Evolutionary conservation across 768 basidiomycete genomes (phyloP), one percentile per base, ranked within the genome.

Genomic region (Royoungia palumana): DNA sequence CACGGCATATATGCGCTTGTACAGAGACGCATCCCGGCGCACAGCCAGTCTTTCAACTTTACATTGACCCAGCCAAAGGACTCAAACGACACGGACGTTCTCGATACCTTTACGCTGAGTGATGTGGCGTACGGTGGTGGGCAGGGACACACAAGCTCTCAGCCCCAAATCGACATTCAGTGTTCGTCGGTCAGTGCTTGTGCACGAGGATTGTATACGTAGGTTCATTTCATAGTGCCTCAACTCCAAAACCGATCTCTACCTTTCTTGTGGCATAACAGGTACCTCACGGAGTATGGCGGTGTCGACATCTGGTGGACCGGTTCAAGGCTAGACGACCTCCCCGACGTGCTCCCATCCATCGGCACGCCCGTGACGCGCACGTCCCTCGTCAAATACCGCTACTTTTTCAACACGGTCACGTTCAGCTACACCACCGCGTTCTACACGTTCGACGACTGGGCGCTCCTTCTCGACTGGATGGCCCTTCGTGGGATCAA

Each of bases 271-370:
- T 10, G 30, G 14, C 27, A 35, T 42, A n/a, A 43, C 35, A 71
- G 70, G 3, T 74, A 73, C 49, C 59, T 70, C 30, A 72, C 69
- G 1, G 63, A 68, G 22, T 60, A 64, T 40, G 70, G 64, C 5
- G 63, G 66, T 2, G 68, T 73, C 6, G 72, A 74, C 41, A 74
- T 74, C 38, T 74, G 70, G 68, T 74, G 72, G 72, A 72, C 72
- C 2, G 70, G 72, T 6, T 73, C 72, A 4, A 67, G 72, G 24
- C 65, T 74, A 21, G 48, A 63, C 19, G 41, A 61, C 25, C 62
- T 74, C 6, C 63, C 71, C 4, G 0, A 49, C 1, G 38, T 46
- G 16, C 53, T 74, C 3, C 73, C 73, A 0, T 22, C 53, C 17
- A 46, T 74, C 13, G 66, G 69, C 7, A 46, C 53, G 5, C 61